Evolutionary conservation across 305 asterid species (phyloP).

Genomic region (Fraxinus sp.): DNA sequence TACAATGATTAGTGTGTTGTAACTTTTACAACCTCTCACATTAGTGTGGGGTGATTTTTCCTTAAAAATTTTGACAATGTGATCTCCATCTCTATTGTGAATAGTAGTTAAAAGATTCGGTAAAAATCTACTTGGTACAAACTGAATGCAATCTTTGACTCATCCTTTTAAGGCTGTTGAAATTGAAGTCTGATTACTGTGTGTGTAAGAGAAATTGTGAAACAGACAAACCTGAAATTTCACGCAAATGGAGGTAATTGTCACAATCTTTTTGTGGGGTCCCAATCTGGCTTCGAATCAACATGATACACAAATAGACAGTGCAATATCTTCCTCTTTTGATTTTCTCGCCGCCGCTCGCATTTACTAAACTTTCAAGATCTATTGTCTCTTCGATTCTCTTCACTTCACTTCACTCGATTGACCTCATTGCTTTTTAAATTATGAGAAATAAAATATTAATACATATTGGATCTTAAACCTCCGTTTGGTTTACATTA

Average conservation of each 20-base stretch:
- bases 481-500: too few species aligned
- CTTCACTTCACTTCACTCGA: neutral
- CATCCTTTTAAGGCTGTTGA: neutral
- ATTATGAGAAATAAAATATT: too few species aligned
- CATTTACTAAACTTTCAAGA: neutral
- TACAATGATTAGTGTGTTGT: too few species aligned
- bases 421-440: too few species aligned
- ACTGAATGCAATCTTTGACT: neutral
- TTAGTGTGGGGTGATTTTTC: too few species aligned
- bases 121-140: too few species aligned
- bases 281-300: slow-evolving; percentile 13
- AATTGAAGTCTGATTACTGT: neutral
- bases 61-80: too few species aligned
- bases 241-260: slow-evolving; percentile 15
- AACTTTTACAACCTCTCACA: too few species aligned
- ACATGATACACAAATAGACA: neutral
- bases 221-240: neutral
- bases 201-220: neutral
- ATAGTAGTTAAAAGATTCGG: too few species aligned
- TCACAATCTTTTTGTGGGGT: slow-evolving; percentile 30
- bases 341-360: neutral
- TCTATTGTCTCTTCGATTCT: neutral
- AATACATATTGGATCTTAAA: too few species aligned
- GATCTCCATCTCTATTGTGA: too few species aligned
- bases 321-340: neutral